phyloP scores from a whole-genome alignment of 73 alveolate genomes.

The Tetrahymena borealis region DNA sequence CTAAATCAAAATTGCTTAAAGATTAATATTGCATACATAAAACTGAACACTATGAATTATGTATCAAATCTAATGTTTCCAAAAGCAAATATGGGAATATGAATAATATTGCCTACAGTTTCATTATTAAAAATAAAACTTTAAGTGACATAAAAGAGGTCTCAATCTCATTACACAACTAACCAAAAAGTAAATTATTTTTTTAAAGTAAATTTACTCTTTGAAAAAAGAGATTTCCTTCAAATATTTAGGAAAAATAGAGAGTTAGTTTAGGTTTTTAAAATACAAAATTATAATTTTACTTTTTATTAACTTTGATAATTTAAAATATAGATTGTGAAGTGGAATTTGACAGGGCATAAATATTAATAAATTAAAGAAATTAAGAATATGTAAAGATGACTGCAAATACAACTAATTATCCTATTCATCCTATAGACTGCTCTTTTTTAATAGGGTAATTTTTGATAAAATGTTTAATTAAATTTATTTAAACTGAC shows the following conservation, averaged over 20 bases:
- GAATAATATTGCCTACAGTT: background rate
- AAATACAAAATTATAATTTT: no score
- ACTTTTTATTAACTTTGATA: background rate
- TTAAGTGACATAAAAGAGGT: background rate
- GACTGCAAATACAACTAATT: background rate
- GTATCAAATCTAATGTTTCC: background rate
- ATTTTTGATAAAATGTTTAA: no score
- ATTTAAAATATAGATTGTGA: background rate
- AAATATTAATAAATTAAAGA: background rate
- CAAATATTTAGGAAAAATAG: no score
- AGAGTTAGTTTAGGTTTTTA: no score
- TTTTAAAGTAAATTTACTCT: background rate
- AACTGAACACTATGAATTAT: background rate
- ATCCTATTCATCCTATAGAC: background rate
- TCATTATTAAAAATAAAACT: background rate
- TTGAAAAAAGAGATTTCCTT: no score
- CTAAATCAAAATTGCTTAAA: background rate
- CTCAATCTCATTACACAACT: background rate
- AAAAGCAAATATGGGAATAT: background rate
- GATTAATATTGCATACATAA: background rate
- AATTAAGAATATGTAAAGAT: background rate
- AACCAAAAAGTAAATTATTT: background rate
- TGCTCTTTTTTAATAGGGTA: background rate
- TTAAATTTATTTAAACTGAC: no score
- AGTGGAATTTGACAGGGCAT: background rate